Evolutionary conservation across 1,284 basidiomycete genomes (phyloP).

Genomic region (Ustilago bromivora): DNA sequence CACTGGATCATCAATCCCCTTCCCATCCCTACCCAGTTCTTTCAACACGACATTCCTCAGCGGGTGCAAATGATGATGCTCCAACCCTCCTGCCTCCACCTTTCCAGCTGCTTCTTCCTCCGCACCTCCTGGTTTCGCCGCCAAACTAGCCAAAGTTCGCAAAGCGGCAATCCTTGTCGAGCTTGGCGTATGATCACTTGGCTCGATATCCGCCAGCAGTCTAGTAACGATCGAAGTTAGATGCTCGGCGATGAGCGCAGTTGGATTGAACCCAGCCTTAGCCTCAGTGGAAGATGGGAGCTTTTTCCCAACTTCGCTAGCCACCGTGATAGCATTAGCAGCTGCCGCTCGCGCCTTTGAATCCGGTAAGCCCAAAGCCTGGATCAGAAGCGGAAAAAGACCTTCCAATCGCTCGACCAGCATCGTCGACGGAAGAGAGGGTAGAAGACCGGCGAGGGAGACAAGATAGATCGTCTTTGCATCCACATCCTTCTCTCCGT

Average conservation of each 20-base stretch:
- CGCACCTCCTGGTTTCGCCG: conserved; percentile 83
- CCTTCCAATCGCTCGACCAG: conserved; percentile 68
- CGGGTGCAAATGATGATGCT: conserved; percentile 39
- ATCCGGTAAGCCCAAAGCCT: conserved; percentile 83
- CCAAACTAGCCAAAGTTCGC: conserved; percentile 79
- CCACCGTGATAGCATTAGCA: conserved; percentile 81
- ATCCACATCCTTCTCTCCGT: conserved; percentile 15
- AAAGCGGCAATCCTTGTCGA: conserved; percentile 82
- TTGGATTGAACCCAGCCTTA: conserved; percentile 8
- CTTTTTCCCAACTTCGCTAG: conserved; percentile 73
- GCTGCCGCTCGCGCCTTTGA: conserved; percentile 80
- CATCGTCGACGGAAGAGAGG: conserved; percentile 79
- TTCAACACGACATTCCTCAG: conserved; percentile 74
- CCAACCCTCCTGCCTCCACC: conserved; percentile 11
- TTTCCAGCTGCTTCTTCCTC: conserved; percentile 72
- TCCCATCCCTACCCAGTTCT: conserved; percentile 74
- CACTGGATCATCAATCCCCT: conserved; percentile 61
- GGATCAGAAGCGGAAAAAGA: conserved; percentile 89
- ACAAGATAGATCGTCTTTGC: conserved; percentile 82
- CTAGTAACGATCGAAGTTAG: conserved; percentile 42
- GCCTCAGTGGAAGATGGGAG: neutral
- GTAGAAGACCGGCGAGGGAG: conserved; percentile 84
- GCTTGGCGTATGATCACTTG: conserved; percentile 68
- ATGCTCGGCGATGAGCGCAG: conserved; percentile 23
- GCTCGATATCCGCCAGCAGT: conserved; percentile 37